These are phyloP conservation scores for Blastosporella zonata DNA, from an alignment of 1,284 basidiomycete genomes.

Conservation along the genomic window DNA sequence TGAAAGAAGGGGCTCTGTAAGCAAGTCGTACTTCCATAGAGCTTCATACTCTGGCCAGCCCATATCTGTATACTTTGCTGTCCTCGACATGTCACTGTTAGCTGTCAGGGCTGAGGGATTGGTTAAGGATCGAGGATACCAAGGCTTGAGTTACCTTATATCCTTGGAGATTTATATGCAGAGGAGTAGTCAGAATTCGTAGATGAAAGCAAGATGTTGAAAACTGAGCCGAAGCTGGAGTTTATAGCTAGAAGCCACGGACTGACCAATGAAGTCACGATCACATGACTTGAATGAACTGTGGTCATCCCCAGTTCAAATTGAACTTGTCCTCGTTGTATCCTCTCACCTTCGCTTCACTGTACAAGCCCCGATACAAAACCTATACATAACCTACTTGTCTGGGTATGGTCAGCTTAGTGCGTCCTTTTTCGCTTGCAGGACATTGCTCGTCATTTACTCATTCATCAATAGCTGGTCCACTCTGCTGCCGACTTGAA, in stretches of 20 bases:
- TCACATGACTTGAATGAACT: slow-evolving; percentile 7
- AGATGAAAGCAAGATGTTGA: too few species aligned
- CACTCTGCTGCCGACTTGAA: slow-evolving; percentile 14
- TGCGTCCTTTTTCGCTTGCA: slow-evolving; percentile 6
- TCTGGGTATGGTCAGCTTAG: slow-evolving; percentile 10
- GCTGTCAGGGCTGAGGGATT: too few species aligned
- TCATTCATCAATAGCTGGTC: slow-evolving; percentile 9
- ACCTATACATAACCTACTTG: background rate
- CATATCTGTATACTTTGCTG: slow-evolving; percentile 47
- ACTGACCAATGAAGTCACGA: slow-evolving; percentile 2
- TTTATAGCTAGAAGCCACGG: too few species aligned
- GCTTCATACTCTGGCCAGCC: slow-evolving; percentile 42
- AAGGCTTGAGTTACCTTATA: too few species aligned
- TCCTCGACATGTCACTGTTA: slow-evolving; percentile 17
- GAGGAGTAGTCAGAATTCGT: too few species aligned
- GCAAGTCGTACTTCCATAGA: slow-evolving; percentile 54
- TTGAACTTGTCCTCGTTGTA: background rate
- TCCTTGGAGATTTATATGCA: too few species aligned
- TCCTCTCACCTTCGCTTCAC: background rate
- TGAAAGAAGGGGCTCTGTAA: slow-evolving; percentile 45
- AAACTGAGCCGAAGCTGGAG: background rate
- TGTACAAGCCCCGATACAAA: background rate
- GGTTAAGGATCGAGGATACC: too few species aligned
- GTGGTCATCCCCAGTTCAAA: too few species aligned
- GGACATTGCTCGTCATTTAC: background rate